phyloP scores from a whole-genome alignment of 2,329 filamentous ascomycete species.

The Colletotrichum shisoi region DNA sequence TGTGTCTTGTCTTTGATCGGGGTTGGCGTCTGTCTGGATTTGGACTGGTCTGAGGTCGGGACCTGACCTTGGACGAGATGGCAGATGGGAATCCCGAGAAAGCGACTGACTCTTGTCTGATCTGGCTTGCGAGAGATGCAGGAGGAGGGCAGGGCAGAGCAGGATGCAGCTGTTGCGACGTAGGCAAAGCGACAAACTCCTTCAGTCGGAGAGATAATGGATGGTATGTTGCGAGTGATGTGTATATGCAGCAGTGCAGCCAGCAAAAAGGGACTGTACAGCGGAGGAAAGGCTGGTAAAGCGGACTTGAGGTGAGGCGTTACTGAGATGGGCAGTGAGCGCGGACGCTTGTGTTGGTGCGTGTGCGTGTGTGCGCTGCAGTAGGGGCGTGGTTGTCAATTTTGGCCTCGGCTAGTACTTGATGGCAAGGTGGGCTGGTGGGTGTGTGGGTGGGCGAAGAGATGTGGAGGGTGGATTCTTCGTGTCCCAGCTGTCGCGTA shows the following conservation, averaged over 20 bases:
- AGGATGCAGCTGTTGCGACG: conserved; percentile 22
- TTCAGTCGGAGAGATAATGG: conserved; percentile 14
- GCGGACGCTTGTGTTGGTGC: conserved; percentile 18
- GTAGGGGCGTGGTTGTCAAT: conserved; percentile 25
- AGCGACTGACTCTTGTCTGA: conserved; percentile 36
- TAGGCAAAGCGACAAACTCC: conserved; percentile 14
- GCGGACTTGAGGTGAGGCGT: conserved; percentile 6
- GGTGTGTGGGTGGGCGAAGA: background rate
- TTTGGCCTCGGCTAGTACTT: conserved; percentile 15
- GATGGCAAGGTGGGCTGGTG: conserved; percentile 19
- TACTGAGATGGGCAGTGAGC: conserved; percentile 12
- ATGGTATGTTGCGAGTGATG: conserved; percentile 17
- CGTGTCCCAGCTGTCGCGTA: conserved; percentile 11
- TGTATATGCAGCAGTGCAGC: conserved; percentile 1
- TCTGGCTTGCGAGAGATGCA: conserved; percentile 29
- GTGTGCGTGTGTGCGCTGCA: background rate
- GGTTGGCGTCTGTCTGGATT: conserved; percentile 35
- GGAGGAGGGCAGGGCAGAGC: background rate
- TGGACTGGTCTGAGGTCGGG: conserved; percentile 31
- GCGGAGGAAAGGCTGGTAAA: conserved; percentile 16
- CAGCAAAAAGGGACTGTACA: conserved; percentile 9
- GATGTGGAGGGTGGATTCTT: conserved; percentile 12
- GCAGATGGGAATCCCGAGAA: conserved; percentile 28
- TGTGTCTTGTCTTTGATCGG: conserved; percentile 34
- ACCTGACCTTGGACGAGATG: conserved; percentile 32